phyloP scores from a whole-genome alignment of 192 early-diverging fungal species.

The Chytriomyces confervae region DNA sequence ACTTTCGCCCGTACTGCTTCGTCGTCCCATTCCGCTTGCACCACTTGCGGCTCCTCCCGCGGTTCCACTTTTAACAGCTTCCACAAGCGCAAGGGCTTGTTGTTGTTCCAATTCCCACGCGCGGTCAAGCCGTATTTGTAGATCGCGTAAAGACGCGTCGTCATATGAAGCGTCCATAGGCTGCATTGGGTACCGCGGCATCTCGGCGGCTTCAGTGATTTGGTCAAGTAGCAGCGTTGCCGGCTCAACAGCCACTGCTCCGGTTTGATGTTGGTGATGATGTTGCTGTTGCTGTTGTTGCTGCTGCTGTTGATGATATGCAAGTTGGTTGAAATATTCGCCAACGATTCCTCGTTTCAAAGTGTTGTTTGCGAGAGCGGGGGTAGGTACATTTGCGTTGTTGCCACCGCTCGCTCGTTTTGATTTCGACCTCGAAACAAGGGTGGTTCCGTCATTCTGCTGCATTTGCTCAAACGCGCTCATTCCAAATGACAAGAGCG shows the following conservation, averaged over 20 bases:
- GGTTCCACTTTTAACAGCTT: neutral
- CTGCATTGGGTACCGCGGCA: neutral
- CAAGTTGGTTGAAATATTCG: neutral
- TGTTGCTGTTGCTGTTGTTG: neutral
- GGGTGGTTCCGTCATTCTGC: neutral
- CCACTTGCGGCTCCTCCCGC: neutral
- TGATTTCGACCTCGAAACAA: neutral
- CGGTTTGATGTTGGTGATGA: neutral
- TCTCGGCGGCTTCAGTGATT: slow-evolving; percentile 22
- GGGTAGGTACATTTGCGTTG: neutral
- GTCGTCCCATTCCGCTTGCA: neutral
- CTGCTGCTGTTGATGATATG: neutral
- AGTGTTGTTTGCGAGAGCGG: neutral
- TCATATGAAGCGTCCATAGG: slow-evolving; percentile 7
- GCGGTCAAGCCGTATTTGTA: slow-evolving; percentile 11
- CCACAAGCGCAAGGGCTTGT: neutral
- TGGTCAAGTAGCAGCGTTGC: neutral
- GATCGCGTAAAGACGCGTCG: slow-evolving; percentile 4
- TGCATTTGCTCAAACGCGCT: neutral
- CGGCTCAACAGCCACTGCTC: neutral
- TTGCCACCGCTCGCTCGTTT: neutral
- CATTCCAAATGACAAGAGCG: slow-evolving; percentile 14
- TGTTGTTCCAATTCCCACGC: slow-evolving; percentile 21
- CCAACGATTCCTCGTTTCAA: neutral
- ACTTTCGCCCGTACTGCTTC: neutral